Conservation (phyloP, 345 rosid genomes). For the Eucalyptus cloeziana region DNA sequence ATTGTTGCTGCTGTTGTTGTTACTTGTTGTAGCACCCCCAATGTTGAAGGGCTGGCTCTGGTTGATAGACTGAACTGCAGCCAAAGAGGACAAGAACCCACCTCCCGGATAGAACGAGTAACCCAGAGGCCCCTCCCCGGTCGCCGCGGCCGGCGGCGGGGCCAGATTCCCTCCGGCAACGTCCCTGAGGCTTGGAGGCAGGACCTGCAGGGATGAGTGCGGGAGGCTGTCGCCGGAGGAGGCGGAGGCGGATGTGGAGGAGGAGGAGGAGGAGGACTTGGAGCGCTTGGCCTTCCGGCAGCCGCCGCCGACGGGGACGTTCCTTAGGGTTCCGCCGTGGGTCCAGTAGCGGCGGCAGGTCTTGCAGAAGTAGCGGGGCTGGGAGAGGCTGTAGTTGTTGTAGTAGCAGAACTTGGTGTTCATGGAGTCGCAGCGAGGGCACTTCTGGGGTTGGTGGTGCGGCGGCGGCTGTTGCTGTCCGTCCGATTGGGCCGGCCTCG, state of each 20-base stretch:
- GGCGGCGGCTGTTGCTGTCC: background rate
- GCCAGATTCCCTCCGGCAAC: background rate
- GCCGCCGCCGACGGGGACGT: background rate
- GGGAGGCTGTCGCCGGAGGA: background rate
- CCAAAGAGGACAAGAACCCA: constrained; percentile 20
- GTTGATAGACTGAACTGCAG: constrained; percentile 3
- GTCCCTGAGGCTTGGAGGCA: background rate
- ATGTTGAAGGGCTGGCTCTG: background rate
- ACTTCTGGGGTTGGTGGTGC: background rate
- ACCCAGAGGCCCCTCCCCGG: background rate
- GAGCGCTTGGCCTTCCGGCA: constrained; percentile 1
- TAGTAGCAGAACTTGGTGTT: constrained; percentile 6
- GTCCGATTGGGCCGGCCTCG: background rate
- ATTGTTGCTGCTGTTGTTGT: background rate
- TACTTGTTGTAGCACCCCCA: background rate
- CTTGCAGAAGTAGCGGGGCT: constrained; percentile 4
- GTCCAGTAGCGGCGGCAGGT: constrained; percentile 5
- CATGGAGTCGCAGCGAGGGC: constrained; percentile 1
- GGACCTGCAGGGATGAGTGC: background rate
- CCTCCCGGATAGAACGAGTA: background rate
- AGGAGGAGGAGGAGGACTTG: background rate
- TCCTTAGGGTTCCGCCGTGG: constrained; percentile 2
- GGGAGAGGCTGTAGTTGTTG: constrained; percentile 3
- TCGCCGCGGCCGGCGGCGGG: background rate
- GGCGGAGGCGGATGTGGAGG: background rate